A percentile compares a stretch with the other conserved stretches of the same genome.
Evolutionary conservation across 306 rosid genomes (phyloP).

Genomic region (Lagenaria siceraria): DNA sequence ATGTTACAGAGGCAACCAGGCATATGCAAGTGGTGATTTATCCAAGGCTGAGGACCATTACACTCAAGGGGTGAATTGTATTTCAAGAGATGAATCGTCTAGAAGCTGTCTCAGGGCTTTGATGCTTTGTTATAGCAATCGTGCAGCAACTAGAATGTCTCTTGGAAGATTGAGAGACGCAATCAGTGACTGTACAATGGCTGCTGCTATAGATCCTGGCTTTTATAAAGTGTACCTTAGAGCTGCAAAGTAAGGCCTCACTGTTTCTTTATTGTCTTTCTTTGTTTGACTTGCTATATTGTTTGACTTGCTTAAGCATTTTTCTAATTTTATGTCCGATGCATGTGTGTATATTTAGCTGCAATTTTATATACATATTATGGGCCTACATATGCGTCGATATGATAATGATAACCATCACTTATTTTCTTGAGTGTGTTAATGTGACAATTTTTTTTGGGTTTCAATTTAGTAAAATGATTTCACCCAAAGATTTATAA

Average conservation of each 20-base stretch:
- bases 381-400: background rate
- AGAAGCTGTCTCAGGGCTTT: slow-evolving; percentile 73
- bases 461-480: background rate
- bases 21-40: slow-evolving; percentile 72
- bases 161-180: slow-evolving; percentile 92
- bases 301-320: slow-evolving; percentile 1
- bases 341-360: background rate
- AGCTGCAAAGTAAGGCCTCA: slow-evolving; percentile 85
- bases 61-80: slow-evolving; percentile 57
- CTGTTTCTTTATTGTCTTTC: slow-evolving; percentile 5
- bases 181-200: slow-evolving; percentile 65
- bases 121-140: slow-evolving; percentile 94
- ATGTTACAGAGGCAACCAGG: slow-evolving; percentile 81
- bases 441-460: background rate
- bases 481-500: background rate
- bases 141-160: slow-evolving; percentile 91
- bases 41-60: slow-evolving; percentile 74
- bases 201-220: slow-evolving; percentile 67
- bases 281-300: slow-evolving; percentile 1
- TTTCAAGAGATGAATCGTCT: slow-evolving; percentile 47
- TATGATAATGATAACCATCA: background rate
- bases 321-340: background rate
- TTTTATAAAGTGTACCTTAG: slow-evolving; percentile 79
- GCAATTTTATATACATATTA: background rate
- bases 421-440: background rate